These are phyloP conservation scores for Ophiostoma sp. DNA, from an alignment of 2,329 filamentous ascomycete species.

Conservation along the genomic window DNA sequence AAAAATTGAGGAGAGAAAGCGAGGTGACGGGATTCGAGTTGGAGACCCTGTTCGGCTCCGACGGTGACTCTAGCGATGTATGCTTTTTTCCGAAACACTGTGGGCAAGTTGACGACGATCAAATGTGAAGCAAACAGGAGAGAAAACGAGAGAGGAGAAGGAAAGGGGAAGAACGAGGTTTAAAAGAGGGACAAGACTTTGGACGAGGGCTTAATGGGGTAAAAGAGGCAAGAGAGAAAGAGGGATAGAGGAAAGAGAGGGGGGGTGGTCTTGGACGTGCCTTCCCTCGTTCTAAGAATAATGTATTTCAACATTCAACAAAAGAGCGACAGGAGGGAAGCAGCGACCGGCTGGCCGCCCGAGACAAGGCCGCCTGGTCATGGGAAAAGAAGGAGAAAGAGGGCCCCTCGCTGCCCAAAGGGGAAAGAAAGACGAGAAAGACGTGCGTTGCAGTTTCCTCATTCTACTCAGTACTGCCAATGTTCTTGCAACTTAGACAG, in stretches of 20 bases:
- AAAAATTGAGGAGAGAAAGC: background rate
- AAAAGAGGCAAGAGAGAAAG: background rate
- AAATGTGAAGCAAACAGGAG: background rate
- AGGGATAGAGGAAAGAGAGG: background rate
- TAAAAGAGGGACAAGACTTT: background rate
- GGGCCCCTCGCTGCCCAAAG: conserved; percentile 3
- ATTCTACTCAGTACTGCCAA: background rate
- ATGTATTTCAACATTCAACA: conserved; percentile 1
- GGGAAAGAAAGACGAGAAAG: conserved; percentile 14
- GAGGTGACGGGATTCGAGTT: background rate
- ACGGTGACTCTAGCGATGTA: background rate
- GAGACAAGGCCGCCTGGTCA: conserved; percentile 2
- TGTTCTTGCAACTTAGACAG: background rate
- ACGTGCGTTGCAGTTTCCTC: conserved; percentile 10
- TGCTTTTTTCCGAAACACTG: background rate
- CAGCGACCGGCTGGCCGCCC: background rate
- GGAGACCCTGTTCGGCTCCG: background rate
- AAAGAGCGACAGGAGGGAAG: background rate
- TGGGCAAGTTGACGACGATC: background rate
- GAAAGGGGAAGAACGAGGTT: background rate
- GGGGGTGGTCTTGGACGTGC: background rate
- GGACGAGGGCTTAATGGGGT: background rate
- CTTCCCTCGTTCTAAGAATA: conserved; percentile 1
- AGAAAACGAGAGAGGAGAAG: background rate
- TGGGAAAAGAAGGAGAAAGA: background rate